Evolutionary conservation across 1,284 basidiomycete genomes (phyloP).

Genomic region (Melanopsichium pennsylvanicum): DNA sequence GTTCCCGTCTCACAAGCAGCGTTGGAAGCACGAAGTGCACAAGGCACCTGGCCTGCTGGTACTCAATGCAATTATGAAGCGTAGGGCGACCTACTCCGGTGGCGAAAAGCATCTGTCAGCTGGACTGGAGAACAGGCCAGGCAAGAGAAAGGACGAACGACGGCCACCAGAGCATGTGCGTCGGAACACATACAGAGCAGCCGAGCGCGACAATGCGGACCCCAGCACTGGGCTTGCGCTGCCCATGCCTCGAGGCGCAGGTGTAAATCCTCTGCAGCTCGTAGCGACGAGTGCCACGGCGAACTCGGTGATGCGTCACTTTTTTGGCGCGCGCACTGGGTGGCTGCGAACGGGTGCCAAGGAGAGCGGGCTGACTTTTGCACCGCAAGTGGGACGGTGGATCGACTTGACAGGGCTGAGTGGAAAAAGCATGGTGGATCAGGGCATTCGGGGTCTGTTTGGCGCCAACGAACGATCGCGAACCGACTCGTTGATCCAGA

Average conservation of each 20-base stretch:
- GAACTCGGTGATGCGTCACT: slow-evolving; percentile 63
- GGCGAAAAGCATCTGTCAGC: slow-evolving; percentile 49
- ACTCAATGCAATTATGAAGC: slow-evolving; percentile 55
- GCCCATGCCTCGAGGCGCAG: slow-evolving; percentile 26
- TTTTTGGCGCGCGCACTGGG: slow-evolving; percentile 61
- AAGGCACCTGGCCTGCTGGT: slow-evolving; percentile 55
- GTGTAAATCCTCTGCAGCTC: slow-evolving; percentile 56
- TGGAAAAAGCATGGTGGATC: slow-evolving; percentile 37
- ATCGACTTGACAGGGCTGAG: slow-evolving; percentile 62
- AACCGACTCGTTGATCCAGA: slow-evolving; percentile 28
- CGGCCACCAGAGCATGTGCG: slow-evolving; percentile 52
- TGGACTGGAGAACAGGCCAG: slow-evolving; percentile 54
- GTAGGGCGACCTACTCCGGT: slow-evolving; percentile 54
- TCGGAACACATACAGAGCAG: slow-evolving; percentile 50
- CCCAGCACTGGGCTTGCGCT: slow-evolving; percentile 23
- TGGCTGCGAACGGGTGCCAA: slow-evolving; percentile 60
- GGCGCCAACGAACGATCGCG: slow-evolving; percentile 24
- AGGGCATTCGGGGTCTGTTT: slow-evolving; percentile 40
- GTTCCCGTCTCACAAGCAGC: slow-evolving; percentile 57
- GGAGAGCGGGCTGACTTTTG: slow-evolving; percentile 31
- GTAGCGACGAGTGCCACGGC: slow-evolving; percentile 61
- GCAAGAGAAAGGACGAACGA: slow-evolving; percentile 39
- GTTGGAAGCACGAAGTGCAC: slow-evolving; percentile 59
- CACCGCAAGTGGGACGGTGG: slow-evolving; percentile 55
- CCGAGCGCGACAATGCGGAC: slow-evolving; percentile 22